phyloP scores from a whole-genome alignment of 163 green algal species.

The Picocystis sp. region DNA sequence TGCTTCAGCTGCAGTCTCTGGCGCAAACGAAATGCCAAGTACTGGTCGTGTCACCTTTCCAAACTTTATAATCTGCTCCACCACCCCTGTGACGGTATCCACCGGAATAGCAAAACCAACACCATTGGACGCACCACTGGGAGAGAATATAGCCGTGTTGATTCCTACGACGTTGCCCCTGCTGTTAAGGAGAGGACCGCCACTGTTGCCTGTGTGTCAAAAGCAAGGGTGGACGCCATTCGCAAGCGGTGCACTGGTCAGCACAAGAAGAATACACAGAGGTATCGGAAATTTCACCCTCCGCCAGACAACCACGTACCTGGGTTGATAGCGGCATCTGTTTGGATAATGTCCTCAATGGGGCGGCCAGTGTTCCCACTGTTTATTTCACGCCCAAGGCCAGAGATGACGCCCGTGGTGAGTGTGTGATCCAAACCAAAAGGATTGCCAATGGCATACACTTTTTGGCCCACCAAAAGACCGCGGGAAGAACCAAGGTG shows the following conservation, averaged over 20 bases:
- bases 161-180: conserved; percentile 71
- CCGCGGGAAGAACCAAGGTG: conserved; percentile 33
- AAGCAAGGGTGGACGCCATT: not conserved
- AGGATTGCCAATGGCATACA: conserved; percentile 83
- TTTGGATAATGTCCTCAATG: conserved; percentile 89
- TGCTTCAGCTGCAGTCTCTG: conserved; percentile 63
- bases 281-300: not conserved
- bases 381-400: conserved; percentile 68
- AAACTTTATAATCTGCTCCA: conserved; percentile 72
- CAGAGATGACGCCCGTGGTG: conserved; percentile 63
- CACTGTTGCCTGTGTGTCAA: conserved; percentile 45
- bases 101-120: conserved; percentile 88
- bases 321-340: conserved; percentile 85
- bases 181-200: conserved; percentile 76
- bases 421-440: conserved; percentile 85
- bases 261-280: no score
- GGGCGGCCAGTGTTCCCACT: conserved; percentile 55
- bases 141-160: conserved; percentile 82
- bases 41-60: conserved; percentile 79
- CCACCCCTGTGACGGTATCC: conserved; percentile 44
- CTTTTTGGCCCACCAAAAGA: conserved; percentile 69
- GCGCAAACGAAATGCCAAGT: conserved; percentile 84
- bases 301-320: conserved; percentile 12
- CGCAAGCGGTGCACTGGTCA: not conserved
- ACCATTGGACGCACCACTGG: conserved; percentile 40